phyloP scores from a whole-genome alignment of 176 grass and related monocot genomes.

The Typha latifolia region DNA sequence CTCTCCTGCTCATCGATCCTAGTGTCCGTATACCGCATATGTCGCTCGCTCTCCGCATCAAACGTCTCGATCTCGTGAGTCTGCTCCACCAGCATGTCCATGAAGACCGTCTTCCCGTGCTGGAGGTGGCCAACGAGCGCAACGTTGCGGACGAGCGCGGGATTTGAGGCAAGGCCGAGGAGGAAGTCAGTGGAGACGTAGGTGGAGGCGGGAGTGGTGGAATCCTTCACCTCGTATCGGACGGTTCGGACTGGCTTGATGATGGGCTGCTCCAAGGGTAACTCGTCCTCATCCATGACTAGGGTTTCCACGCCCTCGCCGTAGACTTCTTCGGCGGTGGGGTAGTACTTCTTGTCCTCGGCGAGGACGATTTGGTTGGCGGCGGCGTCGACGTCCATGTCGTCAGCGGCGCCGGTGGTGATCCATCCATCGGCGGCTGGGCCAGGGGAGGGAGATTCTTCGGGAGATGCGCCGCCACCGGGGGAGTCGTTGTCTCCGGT shows the following conservation, averaged over 20 bases:
- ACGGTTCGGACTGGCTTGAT: slow-evolving; percentile 71
- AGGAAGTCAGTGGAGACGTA: slow-evolving; percentile 86
- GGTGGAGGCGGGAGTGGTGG: slow-evolving; percentile 52
- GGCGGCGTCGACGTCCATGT: slow-evolving; percentile 54
- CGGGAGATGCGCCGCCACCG: slow-evolving; percentile 33
- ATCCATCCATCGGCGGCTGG: slow-evolving; percentile 35
- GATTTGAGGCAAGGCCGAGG: slow-evolving; percentile 88
- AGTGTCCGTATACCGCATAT: slow-evolving; percentile 76
- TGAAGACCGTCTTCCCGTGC: slow-evolving; percentile 95
- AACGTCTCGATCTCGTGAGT: slow-evolving; percentile 89
- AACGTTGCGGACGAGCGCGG: slow-evolving; percentile 62
- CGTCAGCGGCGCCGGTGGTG: slow-evolving; percentile 25
- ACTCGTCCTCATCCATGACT: slow-evolving; percentile 99
- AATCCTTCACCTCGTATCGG: slow-evolving; percentile 61
- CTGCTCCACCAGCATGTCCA: slow-evolving; percentile 99
- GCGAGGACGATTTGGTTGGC: slow-evolving; percentile 74
- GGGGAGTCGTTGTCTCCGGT: slow-evolving; percentile 18
- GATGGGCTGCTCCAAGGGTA: slow-evolving; percentile 80
- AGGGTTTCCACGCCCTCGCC: slow-evolving; percentile 90
- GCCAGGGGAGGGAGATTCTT: slow-evolving; percentile 34
- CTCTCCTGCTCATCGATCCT: slow-evolving; percentile 95
- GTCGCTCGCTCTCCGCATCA: slow-evolving; percentile 69
- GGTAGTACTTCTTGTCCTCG: slow-evolving; percentile 99
- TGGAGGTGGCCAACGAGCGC: slow-evolving; percentile 89
- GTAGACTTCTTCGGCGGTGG: slow-evolving; percentile 95